Percentiles rank a stretch among this genome's conserved stretches.
These are phyloP conservation scores for Xanthoceras sorbifolium DNA, from an alignment of 345 rosid genomes.

Conservation along the genomic window DNA sequence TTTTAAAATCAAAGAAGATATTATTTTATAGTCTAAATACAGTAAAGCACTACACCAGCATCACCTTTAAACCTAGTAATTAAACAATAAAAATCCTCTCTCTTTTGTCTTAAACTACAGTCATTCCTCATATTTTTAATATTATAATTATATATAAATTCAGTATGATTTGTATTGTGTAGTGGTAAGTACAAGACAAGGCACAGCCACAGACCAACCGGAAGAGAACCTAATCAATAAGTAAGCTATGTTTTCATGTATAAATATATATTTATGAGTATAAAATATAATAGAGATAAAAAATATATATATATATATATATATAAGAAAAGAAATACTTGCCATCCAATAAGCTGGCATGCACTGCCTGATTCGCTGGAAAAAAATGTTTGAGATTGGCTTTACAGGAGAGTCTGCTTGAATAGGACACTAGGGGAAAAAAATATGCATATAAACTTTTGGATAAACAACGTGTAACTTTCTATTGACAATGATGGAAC, in stretches of 20 bases:
- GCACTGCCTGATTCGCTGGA: slow-evolving; percentile 19
- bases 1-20: not conserved
- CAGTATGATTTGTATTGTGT: not conserved
- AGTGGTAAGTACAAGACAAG: slow-evolving; percentile 24
- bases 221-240: slow-evolving; percentile 11
- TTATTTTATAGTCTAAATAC: not conserved
- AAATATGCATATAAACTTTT: not conserved
- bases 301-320: no score
- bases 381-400: slow-evolving; percentile 8
- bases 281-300: not conserved
- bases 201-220: slow-evolving; percentile 12
- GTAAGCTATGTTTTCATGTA: slow-evolving; percentile 6
- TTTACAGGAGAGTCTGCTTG: slow-evolving; percentile 12
- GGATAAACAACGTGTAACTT: not conserved
- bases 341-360: slow-evolving; percentile 16
- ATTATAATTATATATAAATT: not conserved
- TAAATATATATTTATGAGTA: not conserved
- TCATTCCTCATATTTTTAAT: not conserved
- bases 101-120: slow-evolving; percentile 7
- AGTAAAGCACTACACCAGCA: slow-evolving; percentile 7
- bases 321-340: not conserved
- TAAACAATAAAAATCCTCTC: not conserved
- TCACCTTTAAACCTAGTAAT: not conserved
- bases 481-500: not conserved
- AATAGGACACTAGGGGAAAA: not conserved